phyloP scores from a whole-genome alignment of 208 protist genomes.

The Crithidia fasciculata region DNA sequence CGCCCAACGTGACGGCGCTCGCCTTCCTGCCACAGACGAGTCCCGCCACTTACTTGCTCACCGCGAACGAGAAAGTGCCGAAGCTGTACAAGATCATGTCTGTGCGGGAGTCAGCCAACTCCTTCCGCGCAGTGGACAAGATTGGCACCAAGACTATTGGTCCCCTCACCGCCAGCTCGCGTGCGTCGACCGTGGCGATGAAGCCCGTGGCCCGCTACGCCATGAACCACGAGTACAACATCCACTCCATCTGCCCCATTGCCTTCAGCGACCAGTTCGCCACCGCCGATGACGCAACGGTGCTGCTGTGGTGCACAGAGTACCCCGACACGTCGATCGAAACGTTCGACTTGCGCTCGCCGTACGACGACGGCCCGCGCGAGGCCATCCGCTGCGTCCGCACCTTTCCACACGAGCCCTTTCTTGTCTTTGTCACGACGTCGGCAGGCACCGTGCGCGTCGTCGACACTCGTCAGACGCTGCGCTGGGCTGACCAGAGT shows the following conservation, averaged over 20 bases:
- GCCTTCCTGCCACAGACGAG: slow-evolving; percentile 74
- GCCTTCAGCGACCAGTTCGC: slow-evolving; percentile 81
- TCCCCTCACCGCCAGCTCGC: slow-evolving; percentile 47
- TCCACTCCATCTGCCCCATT: slow-evolving; percentile 80
- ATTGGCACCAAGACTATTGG: slow-evolving; percentile 58
- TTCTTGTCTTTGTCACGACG: slow-evolving; percentile 84
- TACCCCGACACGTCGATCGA: slow-evolving; percentile 88
- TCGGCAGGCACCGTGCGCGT: slow-evolving; percentile 76
- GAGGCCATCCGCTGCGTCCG: slow-evolving; percentile 72
- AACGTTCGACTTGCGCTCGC: slow-evolving; percentile 66
- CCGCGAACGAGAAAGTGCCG: slow-evolving; percentile 86
- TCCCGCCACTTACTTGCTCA: slow-evolving; percentile 72
- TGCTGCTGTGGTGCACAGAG: slow-evolving; percentile 90
- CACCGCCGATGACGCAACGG: slow-evolving; percentile 81
- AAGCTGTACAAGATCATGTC: slow-evolving; percentile 86
- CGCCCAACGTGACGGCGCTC: slow-evolving; percentile 71
- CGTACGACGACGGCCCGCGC: slow-evolving; percentile 52
- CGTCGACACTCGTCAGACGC: slow-evolving; percentile 79
- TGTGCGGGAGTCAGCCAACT: slow-evolving; percentile 59
- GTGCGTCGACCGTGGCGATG: slow-evolving; percentile 59
- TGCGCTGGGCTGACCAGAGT: slow-evolving; percentile 70
- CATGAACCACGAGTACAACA: slow-evolving; percentile 86
- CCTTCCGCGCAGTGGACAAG: slow-evolving; percentile 75
- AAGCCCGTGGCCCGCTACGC: slow-evolving; percentile 78
- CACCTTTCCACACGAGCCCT: slow-evolving; percentile 81